Evolutionary conservation across 257 asterid species (phyloP).

Genomic region (Plantago ovata): DNA sequence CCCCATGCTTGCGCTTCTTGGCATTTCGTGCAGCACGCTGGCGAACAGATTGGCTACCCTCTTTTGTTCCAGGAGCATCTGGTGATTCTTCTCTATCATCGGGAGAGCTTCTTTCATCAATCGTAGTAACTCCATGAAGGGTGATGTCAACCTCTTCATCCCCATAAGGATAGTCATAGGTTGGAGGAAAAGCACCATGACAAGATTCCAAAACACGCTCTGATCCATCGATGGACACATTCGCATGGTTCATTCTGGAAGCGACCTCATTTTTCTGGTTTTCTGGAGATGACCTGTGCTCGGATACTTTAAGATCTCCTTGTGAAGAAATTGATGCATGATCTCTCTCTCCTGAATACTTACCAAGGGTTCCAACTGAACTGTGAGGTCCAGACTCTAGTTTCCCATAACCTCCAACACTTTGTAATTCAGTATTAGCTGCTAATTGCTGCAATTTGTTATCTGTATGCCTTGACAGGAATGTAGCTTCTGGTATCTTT

Average conservation of each 20-base stretch:
- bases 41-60: constrained; percentile 35
- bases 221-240: constrained; percentile 27
- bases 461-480: neutral
- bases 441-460: constrained; percentile 23
- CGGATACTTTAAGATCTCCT: constrained; percentile 35
- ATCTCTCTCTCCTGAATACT: constrained; percentile 32
- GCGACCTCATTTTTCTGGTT: constrained; percentile 31
- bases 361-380: constrained; percentile 26
- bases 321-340: constrained; percentile 40
- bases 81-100: constrained; percentile 36
- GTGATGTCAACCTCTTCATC: constrained; percentile 52
- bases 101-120: constrained; percentile 45
- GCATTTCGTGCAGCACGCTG: constrained; percentile 69
- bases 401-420: constrained; percentile 28
- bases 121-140: constrained; percentile 39
- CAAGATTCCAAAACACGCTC: constrained; percentile 27
- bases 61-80: constrained; percentile 48
- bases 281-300: constrained; percentile 35
- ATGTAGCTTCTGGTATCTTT: neutral
- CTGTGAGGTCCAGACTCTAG: constrained; percentile 19
- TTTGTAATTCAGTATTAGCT: constrained; percentile 21
- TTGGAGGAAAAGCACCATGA: constrained; percentile 35
- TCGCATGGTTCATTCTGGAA: constrained; percentile 33
- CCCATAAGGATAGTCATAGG: constrained; percentile 35
- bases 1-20: constrained; percentile 78